Evolutionary conservation across 345 rosid species (phyloP), one percentile per base, ranked within the genome.

Genomic region (Cardiospermum halicacabum): DNA sequence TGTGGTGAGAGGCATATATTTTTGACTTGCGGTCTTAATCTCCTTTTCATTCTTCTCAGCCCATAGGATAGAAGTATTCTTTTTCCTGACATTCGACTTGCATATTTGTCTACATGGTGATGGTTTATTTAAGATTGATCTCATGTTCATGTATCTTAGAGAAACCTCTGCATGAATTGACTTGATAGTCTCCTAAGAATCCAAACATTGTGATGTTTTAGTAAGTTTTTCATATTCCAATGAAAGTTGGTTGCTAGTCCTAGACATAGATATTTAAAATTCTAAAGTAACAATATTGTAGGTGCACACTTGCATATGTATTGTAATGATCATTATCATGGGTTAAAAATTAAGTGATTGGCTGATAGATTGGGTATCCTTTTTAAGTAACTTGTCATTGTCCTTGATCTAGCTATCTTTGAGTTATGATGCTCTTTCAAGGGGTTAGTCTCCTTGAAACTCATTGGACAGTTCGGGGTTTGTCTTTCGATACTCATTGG

Each of bases 1-100:
- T 68, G 68, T 69, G 78, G 85, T 73, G 85, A 84, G 88, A 80
- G 75, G 83, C 74, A 67, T 73, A 68, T 49, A 66, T 69, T 71
- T 75, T 66, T 64, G 67, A 69, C 74, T 65, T 56, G 68, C 71
- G 75, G 75, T 70, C 69, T 36, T 71, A 62, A 37, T 61, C 34
- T 53, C 31, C 67, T 64, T 39, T 58, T 51, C 70, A 36, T 70
- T 50, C 22, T 65, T 57, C 31, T 58, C 56, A 36, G 25, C 42
- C 22, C 12, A 37, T 39, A 18, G 54, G 28, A 54, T 18, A 28
- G 28, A 53, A 5, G 1, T 40, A 54, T 43, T 12, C 28, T 43
- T 19, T 27, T 28, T 19, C 13, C 49, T 27, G 28, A 13, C 34
- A 36, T 18, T 11, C 37, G 53, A 27, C 28, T 65, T 55, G 53